phyloP scores from a whole-genome alignment of 331 rosid genomes.

The Cydonia oblonga region DNA sequence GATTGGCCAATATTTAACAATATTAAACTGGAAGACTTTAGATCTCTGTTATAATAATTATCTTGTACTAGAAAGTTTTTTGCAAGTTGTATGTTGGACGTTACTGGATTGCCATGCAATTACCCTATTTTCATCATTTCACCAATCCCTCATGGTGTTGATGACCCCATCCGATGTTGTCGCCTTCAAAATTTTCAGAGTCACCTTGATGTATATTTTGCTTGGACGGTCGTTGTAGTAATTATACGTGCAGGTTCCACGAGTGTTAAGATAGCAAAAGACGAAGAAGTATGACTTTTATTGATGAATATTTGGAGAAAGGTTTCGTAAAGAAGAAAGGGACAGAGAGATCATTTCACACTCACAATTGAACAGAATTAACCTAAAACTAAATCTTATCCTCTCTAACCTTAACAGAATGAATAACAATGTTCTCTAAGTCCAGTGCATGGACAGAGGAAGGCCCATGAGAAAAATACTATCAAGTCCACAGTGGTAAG shows the following conservation, averaged over 20 bases:
- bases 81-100: background rate
- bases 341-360: background rate
- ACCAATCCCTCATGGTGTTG: background rate
- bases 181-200: background rate
- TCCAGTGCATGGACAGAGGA: background rate
- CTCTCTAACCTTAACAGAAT: background rate
- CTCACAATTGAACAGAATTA: background rate
- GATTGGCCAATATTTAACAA: background rate
- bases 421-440: background rate
- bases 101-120: background rate
- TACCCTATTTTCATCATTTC: background rate
- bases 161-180: background rate
- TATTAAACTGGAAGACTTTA: background rate
- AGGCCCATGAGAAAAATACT: background rate
- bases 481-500: background rate
- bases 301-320: background rate
- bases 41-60: background rate
- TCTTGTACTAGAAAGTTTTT: background rate
- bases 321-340: background rate
- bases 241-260: background rate
- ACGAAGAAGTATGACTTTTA: background rate
- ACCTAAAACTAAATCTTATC: background rate
- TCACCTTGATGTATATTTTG: background rate
- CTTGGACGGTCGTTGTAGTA: background rate
- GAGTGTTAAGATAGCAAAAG: background rate